Base-by-base conservation (phyloP, 768 basidiomycete genomes). In the Boletus rubroflammeus region DNA sequence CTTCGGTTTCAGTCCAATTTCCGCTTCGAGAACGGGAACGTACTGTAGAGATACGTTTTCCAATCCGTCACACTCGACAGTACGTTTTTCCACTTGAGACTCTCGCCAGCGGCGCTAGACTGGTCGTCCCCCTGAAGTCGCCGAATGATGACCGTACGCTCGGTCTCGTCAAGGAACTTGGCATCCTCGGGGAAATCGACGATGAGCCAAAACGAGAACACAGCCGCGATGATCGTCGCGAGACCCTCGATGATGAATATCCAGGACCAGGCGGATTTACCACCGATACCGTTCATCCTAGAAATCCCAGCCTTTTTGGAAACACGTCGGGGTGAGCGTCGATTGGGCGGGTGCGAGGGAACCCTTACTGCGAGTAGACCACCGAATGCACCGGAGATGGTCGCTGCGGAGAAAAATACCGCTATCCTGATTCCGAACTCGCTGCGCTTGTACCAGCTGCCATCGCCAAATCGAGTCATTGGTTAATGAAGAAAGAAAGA, bases 111-210 rank as follows among this genome's bases (percentile, higher is more conserved):
- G 3, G 88, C 87, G 64, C 84, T 87, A 69, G 84, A 85, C 64
- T 88, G 84, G 57, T 82, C 77, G 63, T 89, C 85, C 13, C 69
- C 63, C 64, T 90, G 85, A 34, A 91, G 73, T 19, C 86, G 75
- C 23, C 82, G 78, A 50, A 90, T 76, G 48, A 88, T 78, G 19
- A 85, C 75, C 8, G 82, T 83, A 29, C 86, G 76, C 69, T 91
- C 89, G 3, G 73, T 78, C 59, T 87, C 85, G n/a, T 77, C 78
- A 6, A 92, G 75, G 73, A 90, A 91, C 59, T 79, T 86, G 26
- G 88, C 89, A 1, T 82, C 87, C 61, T 91, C 87, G 3, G 90
- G 89, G 71, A 91, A 92, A 65, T 91, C 90, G 61, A 89, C 83
- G 54, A 91, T 81, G 63, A 91, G 81, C 78, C 80, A 91, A 73